Evolutionary conservation across 345 rosid species (phyloP).

Genomic region (Physaria fendleri): DNA sequence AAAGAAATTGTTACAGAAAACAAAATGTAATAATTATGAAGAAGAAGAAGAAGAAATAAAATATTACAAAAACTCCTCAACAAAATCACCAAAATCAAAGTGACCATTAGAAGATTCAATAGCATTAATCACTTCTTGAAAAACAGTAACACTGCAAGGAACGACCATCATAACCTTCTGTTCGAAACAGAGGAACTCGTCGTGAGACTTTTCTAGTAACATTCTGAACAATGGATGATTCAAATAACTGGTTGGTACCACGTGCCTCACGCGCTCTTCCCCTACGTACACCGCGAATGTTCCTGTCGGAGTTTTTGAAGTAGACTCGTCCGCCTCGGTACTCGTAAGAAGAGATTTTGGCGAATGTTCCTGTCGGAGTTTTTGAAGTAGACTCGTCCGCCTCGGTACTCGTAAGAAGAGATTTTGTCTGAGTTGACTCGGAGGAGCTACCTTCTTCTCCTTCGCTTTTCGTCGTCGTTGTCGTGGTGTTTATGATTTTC

Average conservation of each 20-base stretch:
- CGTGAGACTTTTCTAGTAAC: conserved; percentile 67
- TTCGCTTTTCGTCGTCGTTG: conserved; percentile 7
- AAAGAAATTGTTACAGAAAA: no score
- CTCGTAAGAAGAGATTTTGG: conserved; percentile 45
- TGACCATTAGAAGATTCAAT: conserved; percentile 57
- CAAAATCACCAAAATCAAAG: conserved; percentile 64
- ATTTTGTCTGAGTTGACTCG: conserved; percentile 25
- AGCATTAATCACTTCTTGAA: conserved; percentile 64
- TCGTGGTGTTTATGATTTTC: conserved; percentile 38
- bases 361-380: conserved; percentile 71
- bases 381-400: conserved; percentile 29
- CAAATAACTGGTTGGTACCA: conserved; percentile 65
- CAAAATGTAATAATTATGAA: neutral
- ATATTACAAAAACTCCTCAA: conserved; percentile 60
- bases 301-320: conserved; percentile 50
- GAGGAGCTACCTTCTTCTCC: conserved; percentile 19
- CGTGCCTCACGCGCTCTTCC: conserved; percentile 56
- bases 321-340: conserved; percentile 25
- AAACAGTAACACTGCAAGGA: conserved; percentile 66
- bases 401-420: conserved; percentile 40
- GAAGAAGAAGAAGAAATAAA: neutral
- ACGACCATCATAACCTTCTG: conserved; percentile 56
- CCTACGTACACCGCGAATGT: conserved; percentile 78
- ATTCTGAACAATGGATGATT: conserved; percentile 79
- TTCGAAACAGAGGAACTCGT: conserved; percentile 53